Percentiles rank a stretch among this genome's conserved stretches.
Evolutionary conservation across 345 rosid genomes (phyloP).

Genomic region (Sonneratia alba): DNA sequence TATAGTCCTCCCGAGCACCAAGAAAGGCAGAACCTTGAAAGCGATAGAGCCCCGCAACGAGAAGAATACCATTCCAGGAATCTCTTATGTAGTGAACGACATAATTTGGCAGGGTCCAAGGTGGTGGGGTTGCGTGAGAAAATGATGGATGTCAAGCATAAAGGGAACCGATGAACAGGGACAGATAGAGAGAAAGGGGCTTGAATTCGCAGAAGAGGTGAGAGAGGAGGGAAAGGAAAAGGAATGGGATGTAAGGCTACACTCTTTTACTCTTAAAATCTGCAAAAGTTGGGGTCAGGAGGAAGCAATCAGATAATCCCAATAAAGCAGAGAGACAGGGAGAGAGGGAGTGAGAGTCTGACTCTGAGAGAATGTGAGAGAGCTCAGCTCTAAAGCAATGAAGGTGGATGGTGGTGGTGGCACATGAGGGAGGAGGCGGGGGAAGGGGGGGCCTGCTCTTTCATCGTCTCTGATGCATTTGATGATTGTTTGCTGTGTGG

Average conservation of each 20-base stretch:
- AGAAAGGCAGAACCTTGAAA: not conserved
- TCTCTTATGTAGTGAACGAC: constrained; percentile 1
- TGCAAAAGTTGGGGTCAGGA: not conserved
- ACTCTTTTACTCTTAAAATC: not conserved
- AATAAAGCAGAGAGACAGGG: not conserved
- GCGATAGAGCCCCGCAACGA: not conserved
- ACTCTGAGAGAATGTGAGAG: too few species aligned
- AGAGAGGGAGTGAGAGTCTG: not conserved
- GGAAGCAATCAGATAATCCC: not conserved
- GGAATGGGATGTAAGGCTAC: not conserved
- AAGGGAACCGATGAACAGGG: constrained; percentile 45
- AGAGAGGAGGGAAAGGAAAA: not conserved
- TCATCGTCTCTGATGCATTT: not conserved
- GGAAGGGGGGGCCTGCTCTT: not conserved
- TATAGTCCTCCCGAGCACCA: not conserved
- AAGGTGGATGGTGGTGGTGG: not conserved
- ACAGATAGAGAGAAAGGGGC: constrained; percentile 13
- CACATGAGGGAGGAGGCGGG: not conserved
- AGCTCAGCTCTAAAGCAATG: not conserved
- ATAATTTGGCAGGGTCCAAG: constrained; percentile 4
- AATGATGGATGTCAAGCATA: constrained; percentile 41
- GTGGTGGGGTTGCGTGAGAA: not conserved
- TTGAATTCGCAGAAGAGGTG: not conserved
- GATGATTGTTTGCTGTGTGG: constrained; percentile 3
- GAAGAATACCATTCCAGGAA: not conserved